phyloP scores from a whole-genome alignment of 108 stramenopile species.

The Fistulifera pelliculosa region DNA sequence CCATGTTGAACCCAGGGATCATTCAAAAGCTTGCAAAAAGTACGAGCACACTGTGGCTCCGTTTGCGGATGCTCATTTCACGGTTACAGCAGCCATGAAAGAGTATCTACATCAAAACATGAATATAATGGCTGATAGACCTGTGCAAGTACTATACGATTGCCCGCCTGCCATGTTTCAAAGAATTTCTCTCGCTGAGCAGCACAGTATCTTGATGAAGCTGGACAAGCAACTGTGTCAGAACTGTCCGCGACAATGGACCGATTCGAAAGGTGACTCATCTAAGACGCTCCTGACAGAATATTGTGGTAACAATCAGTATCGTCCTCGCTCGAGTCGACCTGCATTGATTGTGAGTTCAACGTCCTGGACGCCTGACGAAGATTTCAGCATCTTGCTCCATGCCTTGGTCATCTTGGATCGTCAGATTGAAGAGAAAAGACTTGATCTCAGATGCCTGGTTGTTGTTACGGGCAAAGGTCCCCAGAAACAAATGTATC shows the following conservation, averaged over 20 bases:
- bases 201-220: constrained; percentile 59
- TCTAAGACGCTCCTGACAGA: constrained; percentile 64
- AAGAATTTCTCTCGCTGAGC: constrained; percentile 47
- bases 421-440: constrained; percentile 13
- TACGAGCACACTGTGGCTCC: constrained; percentile 75
- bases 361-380: constrained; percentile 98
- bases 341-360: constrained; percentile 89
- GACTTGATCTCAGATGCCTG: constrained; percentile 32
- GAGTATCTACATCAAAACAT: constrained; percentile 73
- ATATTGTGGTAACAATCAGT: constrained; percentile 7
- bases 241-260: constrained; percentile 18
- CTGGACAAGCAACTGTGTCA: constrained; percentile 23
- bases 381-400: constrained; percentile 93
- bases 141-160: constrained; percentile 70
- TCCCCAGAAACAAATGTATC: constrained; percentile 73
- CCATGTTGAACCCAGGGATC: constrained; percentile 61
- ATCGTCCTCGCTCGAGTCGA: constrained; percentile 33
- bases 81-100: constrained; percentile 88
- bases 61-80: constrained; percentile 77
- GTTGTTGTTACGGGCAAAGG: constrained; percentile 98
- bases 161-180: constrained; percentile 82
- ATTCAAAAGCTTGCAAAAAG: constrained; percentile 29
- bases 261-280: constrained; percentile 11
- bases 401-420: constrained; percentile 77
- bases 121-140: constrained; percentile 20